Evolutionary conservation across 106 monocot species (phyloP).

Genomic region (Gastrodia elata): DNA sequence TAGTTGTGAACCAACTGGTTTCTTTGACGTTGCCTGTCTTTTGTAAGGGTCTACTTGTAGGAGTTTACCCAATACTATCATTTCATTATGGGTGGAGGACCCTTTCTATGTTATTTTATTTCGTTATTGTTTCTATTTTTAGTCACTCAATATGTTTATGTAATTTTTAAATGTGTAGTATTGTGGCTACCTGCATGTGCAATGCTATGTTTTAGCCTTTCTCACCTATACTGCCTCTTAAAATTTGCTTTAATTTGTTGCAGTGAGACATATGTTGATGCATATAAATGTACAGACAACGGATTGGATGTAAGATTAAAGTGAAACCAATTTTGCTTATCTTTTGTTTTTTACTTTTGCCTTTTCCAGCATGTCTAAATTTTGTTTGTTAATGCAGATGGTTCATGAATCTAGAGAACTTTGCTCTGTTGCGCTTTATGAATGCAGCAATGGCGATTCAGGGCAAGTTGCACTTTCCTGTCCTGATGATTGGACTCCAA

Average conservation of each 20-base stretch:
- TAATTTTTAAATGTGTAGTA: background rate
- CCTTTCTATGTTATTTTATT: background rate
- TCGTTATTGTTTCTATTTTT: background rate
- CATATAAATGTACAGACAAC: background rate
- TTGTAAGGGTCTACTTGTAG: no score
- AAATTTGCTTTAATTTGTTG: background rate
- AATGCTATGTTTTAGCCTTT: no score
- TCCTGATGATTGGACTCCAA: conserved; percentile 9
- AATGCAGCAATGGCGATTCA: conserved; percentile 10
- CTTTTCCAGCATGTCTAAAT: background rate
- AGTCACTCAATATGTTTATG: background rate
- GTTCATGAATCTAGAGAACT: conserved; percentile 1
- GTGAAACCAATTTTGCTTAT: background rate
- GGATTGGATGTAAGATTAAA: background rate
- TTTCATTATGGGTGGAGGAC: no score
- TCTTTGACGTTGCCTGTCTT: background rate
- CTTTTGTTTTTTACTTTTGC: background rate
- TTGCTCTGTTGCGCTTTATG: background rate
- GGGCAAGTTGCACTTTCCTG: conserved; percentile 5
- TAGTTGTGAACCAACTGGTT: background rate
- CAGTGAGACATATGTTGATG: background rate
- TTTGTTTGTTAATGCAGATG: background rate
- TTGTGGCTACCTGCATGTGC: no score
- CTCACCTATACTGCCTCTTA: background rate
- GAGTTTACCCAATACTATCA: no score